Conservation (phyloP, 306 rosid genomes). For the Sophora flavescens region DNA sequence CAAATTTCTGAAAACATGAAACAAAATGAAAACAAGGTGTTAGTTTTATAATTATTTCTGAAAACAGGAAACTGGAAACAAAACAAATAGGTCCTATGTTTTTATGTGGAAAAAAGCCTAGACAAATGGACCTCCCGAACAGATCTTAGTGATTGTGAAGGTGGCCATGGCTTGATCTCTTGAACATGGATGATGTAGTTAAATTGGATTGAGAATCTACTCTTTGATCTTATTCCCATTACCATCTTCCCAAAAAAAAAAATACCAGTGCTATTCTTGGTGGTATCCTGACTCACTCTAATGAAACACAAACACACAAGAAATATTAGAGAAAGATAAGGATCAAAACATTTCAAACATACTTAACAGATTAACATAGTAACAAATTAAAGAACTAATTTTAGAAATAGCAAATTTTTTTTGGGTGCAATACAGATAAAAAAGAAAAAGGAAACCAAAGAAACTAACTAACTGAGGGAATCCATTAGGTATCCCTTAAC, state of each 20-base stretch:
- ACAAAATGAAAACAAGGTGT: too few relatives aligned
- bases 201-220: slow-evolving; percentile 59
- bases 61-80: too few relatives aligned
- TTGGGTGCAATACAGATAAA: too few relatives aligned
- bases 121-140: slow-evolving; percentile 13
- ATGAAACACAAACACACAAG: slow-evolving; percentile 50
- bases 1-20: too few relatives aligned
- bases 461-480: too few relatives aligned
- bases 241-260: slow-evolving; percentile 62
- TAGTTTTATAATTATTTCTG: too few relatives aligned
- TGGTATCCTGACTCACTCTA: slow-evolving; percentile 32
- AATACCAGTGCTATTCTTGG: slow-evolving; percentile 38
- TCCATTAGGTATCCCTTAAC: too few relatives aligned
- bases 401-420: too few relatives aligned
- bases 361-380: neutral
- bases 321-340: slow-evolving; percentile 39
- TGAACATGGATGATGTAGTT: slow-evolving; percentile 66
- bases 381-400: neutral
- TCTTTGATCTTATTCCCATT: slow-evolving; percentile 78
- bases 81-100: too few relatives aligned
- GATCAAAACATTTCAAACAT: slow-evolving; percentile 26
- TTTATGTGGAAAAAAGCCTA: too few relatives aligned
- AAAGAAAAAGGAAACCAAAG: too few relatives aligned
- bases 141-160: slow-evolving; percentile 62
- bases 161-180: slow-evolving; percentile 87